Evolutionary conservation across 2,329 filamentous ascomycete species (phyloP), one percentile per base, ranked within the genome.

Genomic region (Thermothelomyces thermophilus): DNA sequence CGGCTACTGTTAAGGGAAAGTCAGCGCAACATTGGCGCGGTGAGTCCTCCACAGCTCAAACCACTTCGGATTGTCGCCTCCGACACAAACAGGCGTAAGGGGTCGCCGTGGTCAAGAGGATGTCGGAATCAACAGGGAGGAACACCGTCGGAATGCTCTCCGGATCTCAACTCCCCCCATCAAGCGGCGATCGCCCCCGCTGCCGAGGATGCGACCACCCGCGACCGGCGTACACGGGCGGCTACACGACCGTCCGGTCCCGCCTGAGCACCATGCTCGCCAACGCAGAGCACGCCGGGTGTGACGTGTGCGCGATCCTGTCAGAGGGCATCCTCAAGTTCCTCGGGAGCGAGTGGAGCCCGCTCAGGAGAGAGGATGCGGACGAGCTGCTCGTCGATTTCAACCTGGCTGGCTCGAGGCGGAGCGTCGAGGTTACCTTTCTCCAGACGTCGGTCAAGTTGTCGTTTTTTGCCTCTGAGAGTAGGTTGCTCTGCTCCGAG

Each of bases 171-270:
- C 24, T 9, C 24, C 9, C 24, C 24, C 5, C 9, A 26, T 9
- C 24, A 5, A 5, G 5, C 9, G 24, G 24, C 9, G 24, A 26
- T 26, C 24, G 9, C 5, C 5, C 24, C 24, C 41, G 37, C 16
- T 55, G 53, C 39, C 36, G 37, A 8, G 46, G 36, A 7, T 55
- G 53, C 20, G 50, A 48, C 37, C 43, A 50, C 22, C 53, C 50
- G 2, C 50, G 53, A n/a, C 46, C 46, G 10, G n/a, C 6, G 2
- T 49, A 46, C 46, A 46, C n/a, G 3, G 53, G 53, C 14, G 41
- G 34, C 2, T 55, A 52, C 16, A 16, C 19, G 3, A 41, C 46
- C 7, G 19, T 50, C 1, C 39, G 50, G 13, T 41, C 53, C 3
- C 37, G 6, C 16, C 46, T 55, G 11, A 31, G 35, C 34, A 33